Conservation (phyloP, 805 yeast species). For the Ogataea salicorniae region DNA sequence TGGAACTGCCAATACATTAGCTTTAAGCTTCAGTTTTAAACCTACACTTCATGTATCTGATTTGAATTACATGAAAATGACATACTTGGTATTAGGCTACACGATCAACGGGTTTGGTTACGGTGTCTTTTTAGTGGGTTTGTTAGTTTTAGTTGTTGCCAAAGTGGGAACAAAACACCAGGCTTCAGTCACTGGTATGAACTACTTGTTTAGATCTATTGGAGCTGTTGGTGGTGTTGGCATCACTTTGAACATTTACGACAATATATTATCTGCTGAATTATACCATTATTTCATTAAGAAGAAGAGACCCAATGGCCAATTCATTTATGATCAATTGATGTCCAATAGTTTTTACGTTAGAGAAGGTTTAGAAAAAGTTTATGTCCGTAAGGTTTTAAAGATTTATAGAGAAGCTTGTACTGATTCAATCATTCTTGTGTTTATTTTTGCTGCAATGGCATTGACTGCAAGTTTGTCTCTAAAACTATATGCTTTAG, state of each 20-base stretch:
- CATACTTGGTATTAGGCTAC: conserved; percentile 26
- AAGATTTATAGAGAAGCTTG: conserved; percentile 26
- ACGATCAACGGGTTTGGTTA: conserved; percentile 33
- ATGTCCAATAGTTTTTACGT: conserved; percentile 23
- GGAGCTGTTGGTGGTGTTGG: conserved; percentile 46
- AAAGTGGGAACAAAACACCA: conserved; percentile 40
- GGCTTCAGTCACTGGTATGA: conserved; percentile 45
- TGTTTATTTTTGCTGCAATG: conserved; percentile 22
- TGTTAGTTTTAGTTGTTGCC: conserved; percentile 38
- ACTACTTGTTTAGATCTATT: conserved; percentile 44
- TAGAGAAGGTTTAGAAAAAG: conserved; percentile 26
- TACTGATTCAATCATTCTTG: conserved; percentile 22
- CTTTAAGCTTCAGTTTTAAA: conserved; percentile 14
- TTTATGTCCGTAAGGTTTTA: conserved; percentile 24
- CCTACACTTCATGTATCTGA: conserved; percentile 19
- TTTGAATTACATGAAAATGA: conserved; percentile 12
- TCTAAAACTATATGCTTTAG: conserved; percentile 15
- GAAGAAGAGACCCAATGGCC: conserved; percentile 22
- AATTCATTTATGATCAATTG: conserved; percentile 17
- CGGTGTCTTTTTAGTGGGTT: conserved; percentile 37
- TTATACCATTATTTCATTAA: conserved; percentile 29
- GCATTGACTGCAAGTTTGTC: conserved; percentile 20
- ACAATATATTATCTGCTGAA: conserved; percentile 26
- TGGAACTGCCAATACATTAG: conserved; percentile 19
- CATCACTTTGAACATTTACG: conserved; percentile 34